Conservation (phyloP, 768 basidiomycete species). For the Phaffia australis region DNA sequence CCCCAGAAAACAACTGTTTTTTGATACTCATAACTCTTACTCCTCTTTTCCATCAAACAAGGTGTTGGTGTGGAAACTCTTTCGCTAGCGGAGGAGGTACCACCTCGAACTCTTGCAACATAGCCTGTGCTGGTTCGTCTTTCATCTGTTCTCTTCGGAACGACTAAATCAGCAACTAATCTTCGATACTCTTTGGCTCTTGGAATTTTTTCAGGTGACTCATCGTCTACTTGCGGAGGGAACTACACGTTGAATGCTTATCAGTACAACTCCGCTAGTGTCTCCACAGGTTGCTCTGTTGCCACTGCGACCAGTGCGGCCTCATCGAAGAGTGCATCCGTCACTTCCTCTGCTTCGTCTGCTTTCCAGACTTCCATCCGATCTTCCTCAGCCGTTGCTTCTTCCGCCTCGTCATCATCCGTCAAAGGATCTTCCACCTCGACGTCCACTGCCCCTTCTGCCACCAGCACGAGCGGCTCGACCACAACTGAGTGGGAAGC, state of each 20-base stretch:
- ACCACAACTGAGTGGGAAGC: conserved; percentile 25
- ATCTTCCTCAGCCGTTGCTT: not conserved
- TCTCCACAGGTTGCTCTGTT: conserved; percentile 1
- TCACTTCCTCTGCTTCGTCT: not conserved
- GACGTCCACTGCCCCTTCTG: not conserved
- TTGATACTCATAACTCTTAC: not conserved
- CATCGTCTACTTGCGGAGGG: conserved; percentile 19
- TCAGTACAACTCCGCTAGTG: conserved; percentile 10
- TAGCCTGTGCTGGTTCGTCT: conserved; percentile 54
- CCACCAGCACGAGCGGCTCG: conserved; percentile 1
- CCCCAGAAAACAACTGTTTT: not conserved
- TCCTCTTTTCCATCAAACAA: not conserved
- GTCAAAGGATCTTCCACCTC: not conserved
- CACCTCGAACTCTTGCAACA: conserved; percentile 49
- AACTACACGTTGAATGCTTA: conserved; percentile 22
- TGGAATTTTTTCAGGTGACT: conserved; percentile 2
- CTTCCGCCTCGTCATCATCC: not conserved
- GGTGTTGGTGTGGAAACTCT: conserved; percentile 52
- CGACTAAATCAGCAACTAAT: not conserved
- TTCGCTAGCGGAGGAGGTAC: conserved; percentile 52
- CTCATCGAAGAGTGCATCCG: not conserved
- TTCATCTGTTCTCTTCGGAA: not conserved
- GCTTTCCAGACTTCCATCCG: not conserved
- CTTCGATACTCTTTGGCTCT: not conserved
- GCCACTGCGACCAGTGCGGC: not conserved